These are phyloP conservation scores for Tylopilus cervinicoccineus DNA, from an alignment of 768 basidiomycete genomes.

Conservation along the genomic window DNA sequence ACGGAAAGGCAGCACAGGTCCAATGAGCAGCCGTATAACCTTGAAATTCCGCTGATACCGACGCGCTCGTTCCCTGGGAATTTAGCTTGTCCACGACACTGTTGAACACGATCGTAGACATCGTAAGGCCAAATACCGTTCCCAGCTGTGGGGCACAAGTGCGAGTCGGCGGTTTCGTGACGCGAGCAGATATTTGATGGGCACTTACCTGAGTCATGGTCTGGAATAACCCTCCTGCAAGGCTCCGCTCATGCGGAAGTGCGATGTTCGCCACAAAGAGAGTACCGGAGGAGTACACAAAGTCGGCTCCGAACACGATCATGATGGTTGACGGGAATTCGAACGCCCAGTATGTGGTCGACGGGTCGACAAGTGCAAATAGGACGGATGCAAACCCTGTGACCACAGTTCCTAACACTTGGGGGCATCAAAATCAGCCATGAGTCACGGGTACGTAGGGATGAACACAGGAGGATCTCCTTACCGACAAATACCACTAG, in stretches of 20 bases:
- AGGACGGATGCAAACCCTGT: conserved; percentile 57
- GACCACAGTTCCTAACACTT: conserved; percentile 50
- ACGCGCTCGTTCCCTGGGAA: conserved; percentile 26
- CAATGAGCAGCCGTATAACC: conserved; percentile 66
- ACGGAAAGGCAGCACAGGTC: conserved; percentile 57
- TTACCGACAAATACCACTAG: conserved; percentile 53
- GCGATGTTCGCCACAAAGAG: conserved; percentile 69
- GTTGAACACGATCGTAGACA: conserved; percentile 70
- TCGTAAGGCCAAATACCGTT: conserved; percentile 63
- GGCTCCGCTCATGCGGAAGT: conserved; percentile 65
- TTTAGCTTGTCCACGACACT: conserved; percentile 36
- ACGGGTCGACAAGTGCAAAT: conserved; percentile 61
- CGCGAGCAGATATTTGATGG: too few species aligned
- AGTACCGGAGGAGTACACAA: conserved; percentile 69
- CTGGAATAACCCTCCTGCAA: conserved; percentile 75
- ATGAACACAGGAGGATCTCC: neutral
- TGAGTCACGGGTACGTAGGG: too few species aligned
- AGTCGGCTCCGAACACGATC: conserved; percentile 74
- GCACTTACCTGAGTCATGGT: conserved; percentile 63
- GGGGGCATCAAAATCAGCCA: conserved; percentile 6
- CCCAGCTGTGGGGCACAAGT: conserved; percentile 51
- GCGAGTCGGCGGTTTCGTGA: too few species aligned
- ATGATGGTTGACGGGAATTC: conserved; percentile 65
- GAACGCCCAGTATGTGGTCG: conserved; percentile 65
- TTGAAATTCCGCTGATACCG: conserved; percentile 36